Percentiles rank a stretch among this genome's conserved stretches.
These are phyloP conservation scores for Aspergillus carlsbadensis DNA, from an alignment of 495 filamentous ascomycete genomes.

Conservation along the genomic window DNA sequence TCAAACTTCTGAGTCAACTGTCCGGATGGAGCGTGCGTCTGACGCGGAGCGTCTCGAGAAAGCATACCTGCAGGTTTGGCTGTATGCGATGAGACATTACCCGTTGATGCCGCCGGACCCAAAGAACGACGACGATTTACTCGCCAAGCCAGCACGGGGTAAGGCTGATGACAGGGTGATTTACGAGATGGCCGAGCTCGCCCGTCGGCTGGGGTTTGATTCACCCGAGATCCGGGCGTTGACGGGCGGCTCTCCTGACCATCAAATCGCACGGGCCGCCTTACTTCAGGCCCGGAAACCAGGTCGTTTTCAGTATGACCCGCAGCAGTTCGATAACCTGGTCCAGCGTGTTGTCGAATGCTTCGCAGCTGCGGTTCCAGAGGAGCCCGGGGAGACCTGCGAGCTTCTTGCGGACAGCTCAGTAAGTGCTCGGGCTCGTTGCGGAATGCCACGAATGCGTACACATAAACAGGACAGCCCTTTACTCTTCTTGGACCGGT, in stretches of 20 bases:
- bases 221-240: constrained; percentile 24
- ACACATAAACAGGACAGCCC: constrained; percentile 21
- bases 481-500: constrained; percentile 28
- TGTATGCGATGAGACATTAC: constrained; percentile 30
- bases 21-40: constrained; percentile 1
- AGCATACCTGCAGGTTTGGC: constrained; percentile 27
- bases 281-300: constrained; percentile 34
- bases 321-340: constrained; percentile 17
- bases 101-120: constrained; percentile 21
- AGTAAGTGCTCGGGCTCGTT: constrained; percentile 17
- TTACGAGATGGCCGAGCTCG: constrained; percentile 29
- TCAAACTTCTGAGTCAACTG: constrained; percentile 27
- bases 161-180: constrained; percentile 28
- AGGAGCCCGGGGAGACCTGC: constrained; percentile 2
- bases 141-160: constrained; percentile 19
- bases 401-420: constrained; percentile 6
- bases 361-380: constrained; percentile 18
- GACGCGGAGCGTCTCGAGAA: constrained; percentile 14
- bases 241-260: constrained; percentile 25
- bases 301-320: constrained; percentile 26
- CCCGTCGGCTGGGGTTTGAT: constrained; percentile 27
- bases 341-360: constrained; percentile 22
- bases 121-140: constrained; percentile 20
- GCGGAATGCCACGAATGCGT: constrained; percentile 17
- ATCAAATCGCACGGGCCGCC: constrained; percentile 28